Evolutionary conservation across 163 green algal species (phyloP), one percentile per base, ranked within the genome.

Genomic region (Botryococcus braunii): DNA sequence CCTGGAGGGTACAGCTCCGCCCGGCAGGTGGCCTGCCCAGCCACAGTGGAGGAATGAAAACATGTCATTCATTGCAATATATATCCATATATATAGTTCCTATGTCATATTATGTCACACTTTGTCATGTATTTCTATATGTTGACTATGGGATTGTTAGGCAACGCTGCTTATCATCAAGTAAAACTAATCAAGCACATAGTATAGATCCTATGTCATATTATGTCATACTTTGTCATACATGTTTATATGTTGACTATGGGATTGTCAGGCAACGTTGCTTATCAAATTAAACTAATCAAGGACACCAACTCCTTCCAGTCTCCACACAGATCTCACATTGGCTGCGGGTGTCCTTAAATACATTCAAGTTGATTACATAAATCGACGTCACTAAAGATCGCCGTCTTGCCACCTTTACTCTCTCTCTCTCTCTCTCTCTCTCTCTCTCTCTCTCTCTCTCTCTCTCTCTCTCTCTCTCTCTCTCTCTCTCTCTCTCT

Each of bases 1-100:
- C 9, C n/a, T 3, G 27, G 31, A 7, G 34, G 21, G 29, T 55
- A 69, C 48, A 74, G 60, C 37, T 65, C 61, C 23, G 23, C 17
- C 0, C 69, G 37, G 49, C 48, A 66, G 36, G 34, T 27, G 13
- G 69, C 69, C 66, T 72, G 66, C 55, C 5, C 5, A 47, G 31
- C 7, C 27, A 36, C 11, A 38, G 21, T 1, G 57, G 9, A 25
- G 36, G 17, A 70, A n/a, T n/a, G n/a, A n/a, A n/a, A n/a, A n/a
- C n/a, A n/a, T n/a, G 23, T 11, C 17, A 9, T 41, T 65, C 25
- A n/a, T 62, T 37, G 55, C 34, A 62, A 62, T 31, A 62, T 38
- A 9, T 17, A 25, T 11, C 34, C 58, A 25, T 61, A n/a, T n/a
- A n/a, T n/a, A n/a, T n/a, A n/a, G n/a, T n/a, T n/a, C n/a, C n/a